phyloP scores from a whole-genome alignment of 1,284 basidiomycete species.

The Apiotrichum gracile region DNA sequence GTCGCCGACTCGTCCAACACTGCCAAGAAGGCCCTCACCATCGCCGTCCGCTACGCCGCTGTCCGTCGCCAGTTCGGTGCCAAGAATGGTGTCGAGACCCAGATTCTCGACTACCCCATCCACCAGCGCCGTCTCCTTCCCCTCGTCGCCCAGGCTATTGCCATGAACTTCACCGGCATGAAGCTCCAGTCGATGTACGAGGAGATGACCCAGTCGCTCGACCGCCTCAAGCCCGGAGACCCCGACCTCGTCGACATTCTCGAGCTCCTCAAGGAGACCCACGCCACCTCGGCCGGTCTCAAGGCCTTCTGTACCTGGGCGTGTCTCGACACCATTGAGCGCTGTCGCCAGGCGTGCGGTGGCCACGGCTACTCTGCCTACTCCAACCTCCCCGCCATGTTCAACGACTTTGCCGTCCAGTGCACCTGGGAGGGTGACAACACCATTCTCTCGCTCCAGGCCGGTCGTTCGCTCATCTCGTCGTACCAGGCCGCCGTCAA shows the following conservation, averaged over 20 bases:
- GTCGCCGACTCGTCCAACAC: conserved; percentile 53
- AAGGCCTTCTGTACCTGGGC: conserved; percentile 60
- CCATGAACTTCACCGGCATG: conserved; percentile 53
- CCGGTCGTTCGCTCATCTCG: conserved; percentile 52
- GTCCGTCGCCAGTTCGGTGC: conserved; percentile 54
- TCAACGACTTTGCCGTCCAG: conserved; percentile 54
- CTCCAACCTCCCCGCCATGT: conserved; percentile 54
- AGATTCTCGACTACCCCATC: conserved; percentile 56
- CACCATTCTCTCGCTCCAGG: conserved; percentile 53
- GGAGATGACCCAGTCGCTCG: conserved; percentile 51
- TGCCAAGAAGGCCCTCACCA: conserved; percentile 55
- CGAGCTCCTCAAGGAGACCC: conserved; percentile 56
- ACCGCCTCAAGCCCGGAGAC: conserved; percentile 52
- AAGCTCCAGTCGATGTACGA: conserved; percentile 48
- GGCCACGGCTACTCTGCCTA: conserved; percentile 57
- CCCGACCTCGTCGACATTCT: conserved; percentile 43
- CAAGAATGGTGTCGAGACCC: conserved; percentile 50
- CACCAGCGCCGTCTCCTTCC: conserved; percentile 57
- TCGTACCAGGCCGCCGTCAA: conserved; percentile 50
- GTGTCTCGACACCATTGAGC: conserved; percentile 55
- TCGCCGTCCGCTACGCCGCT: conserved; percentile 55
- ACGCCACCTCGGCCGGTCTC: conserved; percentile 55
- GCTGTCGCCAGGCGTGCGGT: conserved; percentile 54
- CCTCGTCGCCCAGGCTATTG: conserved; percentile 54
- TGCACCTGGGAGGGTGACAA: conserved; percentile 57